Base-by-base conservation (phyloP, 331 rosid species). In the Rosa hybrid region DNA sequence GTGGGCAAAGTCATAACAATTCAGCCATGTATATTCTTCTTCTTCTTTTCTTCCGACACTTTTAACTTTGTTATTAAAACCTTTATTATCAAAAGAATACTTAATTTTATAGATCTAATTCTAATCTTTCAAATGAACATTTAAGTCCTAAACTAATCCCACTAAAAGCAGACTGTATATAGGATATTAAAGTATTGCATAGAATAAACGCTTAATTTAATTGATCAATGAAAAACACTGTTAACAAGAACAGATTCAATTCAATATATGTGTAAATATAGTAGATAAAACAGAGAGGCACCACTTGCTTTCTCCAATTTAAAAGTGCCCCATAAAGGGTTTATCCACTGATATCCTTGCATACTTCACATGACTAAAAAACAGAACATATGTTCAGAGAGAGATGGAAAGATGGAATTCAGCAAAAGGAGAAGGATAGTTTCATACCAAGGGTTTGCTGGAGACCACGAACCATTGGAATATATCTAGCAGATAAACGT, bases 361-460 rank as follows among this genome's bases (percentile, higher is more conserved):
- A 41, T 59, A 23, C 12, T 27, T 25, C 34, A 27, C 30, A 63
- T 16, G 30, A 27, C 50, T 17, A 16, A 14, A 17, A 20, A 8
- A 45, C 18, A 25, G 42, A 51, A 75, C 20, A 9, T 50, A 10
- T 60, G 11, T 14, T 54, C 44, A 53, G 10, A 76, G 54, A 18
- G 16, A 44, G 21, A 74, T 8, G 46, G 30, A 14, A 63, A 44
- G 21, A 74, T 8, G 46, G 30, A 14, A 63, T n/a, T 50, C 69
- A 54, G 54, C 63, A 20, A 25, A 63, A 45, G 23, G 76, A 75
- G 76, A 63, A 68, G 23, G 42, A 27, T 25, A 63, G 39, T 85
- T 54, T 68, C 71, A 59, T 89, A 92, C 98, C 96, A 49, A 90
- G 86, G 78, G 96, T 92, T 89, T 94, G 96, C 86, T 95, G 99